phyloP scores from a whole-genome alignment of 805 yeast species.

The Priceomyces carsonii region DNA sequence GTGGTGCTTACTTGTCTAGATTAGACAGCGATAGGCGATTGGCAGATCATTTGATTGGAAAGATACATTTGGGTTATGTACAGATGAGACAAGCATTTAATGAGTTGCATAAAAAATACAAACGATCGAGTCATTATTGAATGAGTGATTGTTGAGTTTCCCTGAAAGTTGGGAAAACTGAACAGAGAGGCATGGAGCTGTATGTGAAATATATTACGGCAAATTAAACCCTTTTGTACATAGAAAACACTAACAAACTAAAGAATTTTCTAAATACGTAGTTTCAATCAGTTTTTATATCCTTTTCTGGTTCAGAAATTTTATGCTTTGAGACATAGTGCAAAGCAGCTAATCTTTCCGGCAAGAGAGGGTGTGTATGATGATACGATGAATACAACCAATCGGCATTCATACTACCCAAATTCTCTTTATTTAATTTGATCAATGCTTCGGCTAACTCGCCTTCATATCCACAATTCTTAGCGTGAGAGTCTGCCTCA shows the following conservation, averaged over 20 bases:
- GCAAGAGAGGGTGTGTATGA: conserved; percentile 87
- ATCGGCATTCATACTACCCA: conserved; percentile 86
- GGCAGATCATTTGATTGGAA: conserved; percentile 79
- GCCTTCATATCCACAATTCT: conserved; percentile 65
- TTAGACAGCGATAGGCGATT: conserved; percentile 85
- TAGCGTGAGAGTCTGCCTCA: conserved; percentile 90
- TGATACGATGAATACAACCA: conserved; percentile 86
- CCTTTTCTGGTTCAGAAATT: conserved; percentile 20
- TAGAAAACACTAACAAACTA: conserved; percentile 1
- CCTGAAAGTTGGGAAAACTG: not conserved
- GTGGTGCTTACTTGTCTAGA: conserved; percentile 86
- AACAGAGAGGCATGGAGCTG: too few relatives aligned
- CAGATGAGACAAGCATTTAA: conserved; percentile 63
- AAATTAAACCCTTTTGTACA: too few relatives aligned
- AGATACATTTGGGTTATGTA: conserved; percentile 80
- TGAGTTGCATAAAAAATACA: conserved; percentile 25
- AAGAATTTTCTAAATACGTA: not conserved
- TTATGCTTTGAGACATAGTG: conserved; percentile 47
- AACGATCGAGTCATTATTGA: conserved; percentile 7
- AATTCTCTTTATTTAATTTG: conserved; percentile 74
- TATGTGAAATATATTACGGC: too few relatives aligned
- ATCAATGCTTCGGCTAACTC: conserved; percentile 73
- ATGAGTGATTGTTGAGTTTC: not conserved
- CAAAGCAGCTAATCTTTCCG: conserved; percentile 84
- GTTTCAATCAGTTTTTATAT: conserved; percentile 3